phyloP scores from a whole-genome alignment of 2,329 filamentous ascomycete species.

The Trichoderma hamatum region DNA sequence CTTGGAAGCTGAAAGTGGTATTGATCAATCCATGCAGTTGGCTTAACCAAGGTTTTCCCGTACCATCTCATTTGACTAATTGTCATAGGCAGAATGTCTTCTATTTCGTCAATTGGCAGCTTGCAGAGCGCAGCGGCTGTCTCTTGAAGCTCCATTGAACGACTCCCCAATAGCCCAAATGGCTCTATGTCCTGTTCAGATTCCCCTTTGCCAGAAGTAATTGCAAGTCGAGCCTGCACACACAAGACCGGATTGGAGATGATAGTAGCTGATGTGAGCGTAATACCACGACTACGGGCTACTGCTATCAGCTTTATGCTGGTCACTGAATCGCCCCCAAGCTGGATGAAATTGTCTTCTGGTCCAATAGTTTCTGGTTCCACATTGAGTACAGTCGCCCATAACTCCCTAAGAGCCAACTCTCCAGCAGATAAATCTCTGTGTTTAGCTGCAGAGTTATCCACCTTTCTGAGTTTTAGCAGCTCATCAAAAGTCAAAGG shows the following conservation, averaged over 20 bases:
- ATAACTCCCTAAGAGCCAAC: conserved; percentile 38
- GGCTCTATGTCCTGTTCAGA: neutral
- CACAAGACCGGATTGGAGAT: conserved; percentile 1
- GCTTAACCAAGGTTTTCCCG: conserved; percentile 13
- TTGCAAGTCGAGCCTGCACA: conserved; percentile 2
- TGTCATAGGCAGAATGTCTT: conserved; percentile 11
- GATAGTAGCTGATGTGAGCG: conserved; percentile 1
- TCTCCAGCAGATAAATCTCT: conserved; percentile 18
- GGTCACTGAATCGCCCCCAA: conserved; percentile 52
- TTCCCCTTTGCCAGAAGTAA: neutral
- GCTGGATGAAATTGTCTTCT: conserved; percentile 52
- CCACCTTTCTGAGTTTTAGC: neutral
- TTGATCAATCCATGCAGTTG: conserved; percentile 12
- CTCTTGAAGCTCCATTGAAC: neutral
- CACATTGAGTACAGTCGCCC: conserved; percentile 42
- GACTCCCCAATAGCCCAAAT: neutral
- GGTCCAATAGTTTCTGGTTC: conserved; percentile 40
- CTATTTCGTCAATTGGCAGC: neutral
- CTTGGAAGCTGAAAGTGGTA: conserved; percentile 8
- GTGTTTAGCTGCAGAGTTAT: neutral
- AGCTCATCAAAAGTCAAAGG: neutral
- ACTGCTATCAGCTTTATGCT: conserved; percentile 49
- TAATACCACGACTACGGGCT: conserved; percentile 13
- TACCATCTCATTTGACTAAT: conserved; percentile 15
- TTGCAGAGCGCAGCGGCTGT: neutral